Evolutionary conservation across 306 rosid genomes (phyloP).

Genomic region (Vigna nakashimae): DNA sequence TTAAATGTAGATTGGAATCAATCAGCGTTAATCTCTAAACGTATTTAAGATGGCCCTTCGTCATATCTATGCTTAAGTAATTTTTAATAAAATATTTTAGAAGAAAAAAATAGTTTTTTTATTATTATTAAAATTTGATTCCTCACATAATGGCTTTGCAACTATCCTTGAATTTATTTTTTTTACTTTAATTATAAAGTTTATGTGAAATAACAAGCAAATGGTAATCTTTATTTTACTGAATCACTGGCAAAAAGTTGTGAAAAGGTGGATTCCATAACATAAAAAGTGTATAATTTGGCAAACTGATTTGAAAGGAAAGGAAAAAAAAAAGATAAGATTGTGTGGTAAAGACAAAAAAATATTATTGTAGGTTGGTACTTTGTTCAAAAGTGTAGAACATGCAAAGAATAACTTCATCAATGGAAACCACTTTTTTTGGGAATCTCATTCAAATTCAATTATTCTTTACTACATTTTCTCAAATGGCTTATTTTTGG

Average conservation of each 20-base stretch:
- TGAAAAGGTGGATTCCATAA: neutral
- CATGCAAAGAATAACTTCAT: constrained; percentile 43
- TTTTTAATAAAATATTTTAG: too few relatives aligned
- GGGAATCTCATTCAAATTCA: too few relatives aligned
- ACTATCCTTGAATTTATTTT: neutral
- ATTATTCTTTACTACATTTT: too few relatives aligned
- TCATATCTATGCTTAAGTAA: too few relatives aligned
- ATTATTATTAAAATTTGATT: too few relatives aligned
- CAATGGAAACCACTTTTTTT: neutral
- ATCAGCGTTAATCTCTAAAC: neutral
- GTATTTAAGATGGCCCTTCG: neutral
- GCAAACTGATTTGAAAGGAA: neutral
- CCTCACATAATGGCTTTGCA: neutral
- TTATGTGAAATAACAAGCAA: neutral
- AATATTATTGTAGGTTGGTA: constrained; percentile 8
- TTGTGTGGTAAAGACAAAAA: neutral
- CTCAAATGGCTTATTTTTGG: too few relatives aligned
- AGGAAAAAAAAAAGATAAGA: constrained; percentile 3
- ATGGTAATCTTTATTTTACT: neutral
- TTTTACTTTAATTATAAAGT: neutral
- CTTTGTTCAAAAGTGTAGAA: constrained; percentile 24
- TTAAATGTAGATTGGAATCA: neutral
- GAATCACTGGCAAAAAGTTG: neutral
- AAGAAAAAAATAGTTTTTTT: too few relatives aligned
- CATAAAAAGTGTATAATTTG: neutral